phyloP scores from a whole-genome alignment of 2,329 filamentous ascomycete genomes.

The Neonectria magnoliae region DNA sequence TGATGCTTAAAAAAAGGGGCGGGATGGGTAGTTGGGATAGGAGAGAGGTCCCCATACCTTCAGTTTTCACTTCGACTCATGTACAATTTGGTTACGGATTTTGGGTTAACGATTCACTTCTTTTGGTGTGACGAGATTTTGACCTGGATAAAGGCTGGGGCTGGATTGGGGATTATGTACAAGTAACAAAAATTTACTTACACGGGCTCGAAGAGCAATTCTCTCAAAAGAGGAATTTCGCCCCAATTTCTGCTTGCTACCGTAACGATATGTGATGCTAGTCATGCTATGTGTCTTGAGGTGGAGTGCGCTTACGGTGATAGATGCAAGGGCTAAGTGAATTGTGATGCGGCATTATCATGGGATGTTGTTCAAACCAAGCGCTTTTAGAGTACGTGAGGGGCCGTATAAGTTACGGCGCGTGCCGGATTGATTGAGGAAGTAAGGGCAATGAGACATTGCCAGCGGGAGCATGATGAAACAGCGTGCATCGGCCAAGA shows the following conservation, averaged over 20 bases:
- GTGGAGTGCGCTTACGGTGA: background rate
- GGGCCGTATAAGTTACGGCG: too few species aligned
- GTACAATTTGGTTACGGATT: conserved; percentile 36
- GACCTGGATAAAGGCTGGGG: conserved; percentile 23
- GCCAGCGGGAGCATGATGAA: background rate
- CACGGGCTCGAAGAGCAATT: conserved; percentile 17
- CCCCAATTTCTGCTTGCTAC: background rate
- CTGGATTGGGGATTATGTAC: conserved; percentile 17
- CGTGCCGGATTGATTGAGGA: conserved; percentile 5
- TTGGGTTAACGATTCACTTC: conserved; percentile 25
- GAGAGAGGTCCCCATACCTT: conserved; percentile 1
- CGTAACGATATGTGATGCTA: background rate
- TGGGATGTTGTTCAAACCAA: background rate
- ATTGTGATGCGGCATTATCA: conserved; percentile 6
- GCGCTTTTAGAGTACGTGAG: background rate
- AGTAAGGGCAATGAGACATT: background rate
- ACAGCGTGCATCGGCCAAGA: background rate
- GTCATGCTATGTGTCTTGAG: background rate
- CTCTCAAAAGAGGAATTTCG: conserved; percentile 12
- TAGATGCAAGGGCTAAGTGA: background rate
- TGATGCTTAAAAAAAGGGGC: background rate
- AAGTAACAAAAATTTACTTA: conserved; percentile 13
- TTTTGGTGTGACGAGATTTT: conserved; percentile 16
- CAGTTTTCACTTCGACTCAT: conserved; percentile 35
- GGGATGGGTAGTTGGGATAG: background rate